Base-by-base conservation (phyloP, 1,284 basidiomycete genomes). In the Puccinia hordei region DNA sequence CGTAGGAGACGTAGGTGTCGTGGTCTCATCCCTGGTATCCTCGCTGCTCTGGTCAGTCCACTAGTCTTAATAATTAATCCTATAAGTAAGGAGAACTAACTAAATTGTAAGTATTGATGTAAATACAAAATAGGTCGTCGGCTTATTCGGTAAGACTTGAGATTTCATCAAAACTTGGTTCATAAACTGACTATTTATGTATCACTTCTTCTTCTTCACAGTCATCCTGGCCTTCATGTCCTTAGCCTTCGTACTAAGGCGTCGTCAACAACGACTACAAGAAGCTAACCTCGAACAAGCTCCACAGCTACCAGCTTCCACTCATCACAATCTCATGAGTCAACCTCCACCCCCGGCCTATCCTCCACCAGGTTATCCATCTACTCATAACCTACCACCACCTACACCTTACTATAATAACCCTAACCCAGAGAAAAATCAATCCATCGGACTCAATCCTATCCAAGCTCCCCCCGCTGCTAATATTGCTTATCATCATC, bases 11-110 rank as follows among this genome's bases (percentile, higher is more conserved):
- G 66, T 27, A 53, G 66, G 19, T 79, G 76, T 79, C 53, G 35
- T 24, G 76, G 76, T 17, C 30, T 79, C 27, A 2, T 79, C n/a
- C 53, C 65, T 5, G 76, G 76, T 0, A 69, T 68, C 44, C 71
- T 79, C 51, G 76, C 66, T 30, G 76, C 65, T 3, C n/a, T 79
- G 22, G 76, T 79, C n/a, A 59, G 76, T 19, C n/a, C 27, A 27
- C 35, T 35, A 19, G 13, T n/a, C n/a, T n/a, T n/a, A n/a, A n/a
- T n/a, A n/a, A n/a, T n/a, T n/a, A n/a, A n/a, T n/a, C n/a, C n/a
- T n/a, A n/a, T n/a, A n/a, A n/a, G n/a, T n/a, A n/a, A n/a, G n/a
- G n/a, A n/a, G n/a, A n/a, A n/a, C n/a, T n/a, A 27, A 22, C 57
- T 5, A 27, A 61, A 27, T 35, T 5, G 24, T 51, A 53, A 71